phyloP scores from a whole-genome alignment of 371 early-diverging fungal genomes.

The Mortierella sp. region DNA sequence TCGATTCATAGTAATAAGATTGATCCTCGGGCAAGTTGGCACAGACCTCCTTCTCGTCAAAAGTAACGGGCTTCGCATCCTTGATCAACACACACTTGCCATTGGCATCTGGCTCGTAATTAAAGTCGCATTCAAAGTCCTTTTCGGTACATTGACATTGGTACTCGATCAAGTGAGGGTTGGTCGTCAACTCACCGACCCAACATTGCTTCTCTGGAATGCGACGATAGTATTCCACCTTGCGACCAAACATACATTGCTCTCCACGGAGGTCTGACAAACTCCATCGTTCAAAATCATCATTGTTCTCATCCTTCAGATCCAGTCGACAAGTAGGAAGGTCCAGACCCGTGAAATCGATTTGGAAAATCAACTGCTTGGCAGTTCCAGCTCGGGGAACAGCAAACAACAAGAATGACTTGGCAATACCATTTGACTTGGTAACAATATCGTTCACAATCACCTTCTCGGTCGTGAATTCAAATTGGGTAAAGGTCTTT shows the following conservation, averaged over 20 bases:
- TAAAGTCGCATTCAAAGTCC: conserved; percentile 94
- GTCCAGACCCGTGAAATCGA: conserved; percentile 74
- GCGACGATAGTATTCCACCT: conserved; percentile 82
- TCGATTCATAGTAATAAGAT: conserved; percentile 65
- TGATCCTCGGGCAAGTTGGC: conserved; percentile 56
- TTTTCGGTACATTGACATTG: conserved; percentile 80
- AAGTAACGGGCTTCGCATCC: conserved; percentile 62
- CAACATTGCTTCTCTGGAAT: conserved; percentile 80
- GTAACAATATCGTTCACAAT: conserved; percentile 74
- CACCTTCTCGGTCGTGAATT: conserved; percentile 62
- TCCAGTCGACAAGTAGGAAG: conserved; percentile 51
- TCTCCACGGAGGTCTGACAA: conserved; percentile 63
- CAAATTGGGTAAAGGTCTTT: conserved; percentile 64
- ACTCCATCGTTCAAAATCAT: conserved; percentile 86
- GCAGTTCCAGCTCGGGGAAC: conserved; percentile 42
- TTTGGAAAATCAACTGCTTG: conserved; percentile 65
- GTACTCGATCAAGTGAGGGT: conserved; percentile 63
- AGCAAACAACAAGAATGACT: conserved; percentile 77
- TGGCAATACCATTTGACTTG: conserved; percentile 77
- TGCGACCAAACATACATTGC: conserved; percentile 78
- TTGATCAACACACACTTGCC: conserved; percentile 73
- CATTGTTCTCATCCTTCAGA: conserved; percentile 55
- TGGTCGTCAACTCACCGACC: conserved; percentile 77
- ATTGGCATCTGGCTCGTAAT: conserved; percentile 70
- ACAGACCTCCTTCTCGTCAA: conserved; percentile 61